These are phyloP conservation scores for Hansenula sp. DNA, from an alignment of 1,139 yeast genomes.

Conservation along the genomic window DNA sequence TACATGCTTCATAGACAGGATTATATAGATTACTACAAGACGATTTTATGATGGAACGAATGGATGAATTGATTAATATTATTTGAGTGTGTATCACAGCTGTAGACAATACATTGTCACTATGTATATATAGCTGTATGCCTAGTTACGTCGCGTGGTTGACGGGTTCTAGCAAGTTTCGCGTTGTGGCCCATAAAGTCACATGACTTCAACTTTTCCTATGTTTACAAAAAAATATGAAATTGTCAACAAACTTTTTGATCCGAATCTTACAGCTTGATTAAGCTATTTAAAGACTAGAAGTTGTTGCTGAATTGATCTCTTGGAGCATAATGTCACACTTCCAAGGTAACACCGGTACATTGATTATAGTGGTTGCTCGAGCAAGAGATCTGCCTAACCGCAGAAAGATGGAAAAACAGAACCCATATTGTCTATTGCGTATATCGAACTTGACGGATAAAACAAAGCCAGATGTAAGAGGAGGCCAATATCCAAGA, in stretches of 20 bases:
- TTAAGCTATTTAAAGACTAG: neutral
- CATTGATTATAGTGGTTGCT: constrained; percentile 30
- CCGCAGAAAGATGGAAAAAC: constrained; percentile 75
- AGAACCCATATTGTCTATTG: constrained; percentile 77
- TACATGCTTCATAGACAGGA: constrained; percentile 18
- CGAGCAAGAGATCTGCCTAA: constrained; percentile 71
- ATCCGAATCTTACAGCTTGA: neutral
- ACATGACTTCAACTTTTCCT: neutral
- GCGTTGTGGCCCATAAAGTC: neutral
- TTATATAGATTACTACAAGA: constrained; percentile 10
- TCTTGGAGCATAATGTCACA: constrained; percentile 30
- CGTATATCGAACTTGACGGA: constrained; percentile 74
- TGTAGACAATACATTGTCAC: neutral
- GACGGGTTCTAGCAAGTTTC: neutral
- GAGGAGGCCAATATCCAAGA: constrained; percentile 87
- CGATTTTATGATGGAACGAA: neutral
- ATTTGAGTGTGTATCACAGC: too few relatives aligned
- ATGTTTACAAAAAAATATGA: constrained; percentile 2
- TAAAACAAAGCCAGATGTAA: constrained; percentile 60
- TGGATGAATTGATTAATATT: neutral
- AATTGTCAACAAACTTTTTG: neutral
- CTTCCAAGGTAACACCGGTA: constrained; percentile 27
- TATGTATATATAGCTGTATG: too few relatives aligned
- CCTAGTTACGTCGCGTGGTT: too few relatives aligned
- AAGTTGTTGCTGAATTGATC: too few relatives aligned